Evolutionary conservation across 805 yeast genomes (phyloP).

Genomic region (Saturnispora zaruensis): DNA sequence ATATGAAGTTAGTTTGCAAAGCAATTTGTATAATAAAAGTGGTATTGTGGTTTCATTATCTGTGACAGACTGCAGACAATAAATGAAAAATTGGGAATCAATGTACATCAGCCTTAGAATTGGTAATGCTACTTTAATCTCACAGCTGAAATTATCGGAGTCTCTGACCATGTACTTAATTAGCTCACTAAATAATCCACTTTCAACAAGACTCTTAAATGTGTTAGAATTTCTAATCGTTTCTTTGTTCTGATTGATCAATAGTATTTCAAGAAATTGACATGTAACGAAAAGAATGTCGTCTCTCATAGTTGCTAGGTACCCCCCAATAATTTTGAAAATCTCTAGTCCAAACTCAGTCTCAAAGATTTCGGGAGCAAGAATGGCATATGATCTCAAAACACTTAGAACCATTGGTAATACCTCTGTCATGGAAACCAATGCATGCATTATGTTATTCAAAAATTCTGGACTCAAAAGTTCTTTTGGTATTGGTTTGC

Average conservation of each 20-base stretch:
- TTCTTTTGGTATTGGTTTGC: constrained; percentile 26
- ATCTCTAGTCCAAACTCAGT: constrained; percentile 32
- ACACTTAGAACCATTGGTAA: constrained; percentile 56
- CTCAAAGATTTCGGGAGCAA: constrained; percentile 36
- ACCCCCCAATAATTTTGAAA: constrained; percentile 43
- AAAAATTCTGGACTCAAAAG: constrained; percentile 34
- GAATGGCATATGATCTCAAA: constrained; percentile 51
- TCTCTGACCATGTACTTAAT: constrained; percentile 35
- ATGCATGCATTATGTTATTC: constrained; percentile 46
- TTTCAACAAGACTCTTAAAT: constrained; percentile 28
- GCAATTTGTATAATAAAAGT: constrained; percentile 14
- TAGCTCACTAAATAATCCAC: constrained; percentile 39
- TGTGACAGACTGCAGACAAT: constrained; percentile 5
- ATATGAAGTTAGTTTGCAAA: constrained; percentile 23
- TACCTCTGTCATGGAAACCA: constrained; percentile 67
- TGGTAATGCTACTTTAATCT: constrained; percentile 31
- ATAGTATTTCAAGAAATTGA: constrained; percentile 43
- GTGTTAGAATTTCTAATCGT: constrained; percentile 13
- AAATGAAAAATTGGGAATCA: constrained; percentile 29
- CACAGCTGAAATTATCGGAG: constrained; percentile 35
- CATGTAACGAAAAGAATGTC: constrained; percentile 54
- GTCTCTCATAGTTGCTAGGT: constrained; percentile 56
- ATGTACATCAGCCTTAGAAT: constrained; percentile 33
- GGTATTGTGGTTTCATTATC: constrained; percentile 9
- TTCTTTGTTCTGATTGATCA: constrained; percentile 26